Evolutionary conservation across 78 protist genomes (phyloP).

Genomic region (Dictyostelium discoideum): DNA sequence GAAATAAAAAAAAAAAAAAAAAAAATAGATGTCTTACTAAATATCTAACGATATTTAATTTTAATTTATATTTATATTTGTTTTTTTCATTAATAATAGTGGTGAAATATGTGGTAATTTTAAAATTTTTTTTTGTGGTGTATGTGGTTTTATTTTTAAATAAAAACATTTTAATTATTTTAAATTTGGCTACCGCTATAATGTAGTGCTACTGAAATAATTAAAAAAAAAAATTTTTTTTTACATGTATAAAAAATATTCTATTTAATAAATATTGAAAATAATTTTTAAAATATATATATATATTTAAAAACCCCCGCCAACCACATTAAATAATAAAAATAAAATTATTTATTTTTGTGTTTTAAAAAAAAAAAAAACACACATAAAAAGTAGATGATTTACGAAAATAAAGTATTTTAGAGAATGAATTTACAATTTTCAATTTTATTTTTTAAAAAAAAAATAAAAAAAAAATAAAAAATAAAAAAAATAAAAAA

Average conservation of each 20-base stretch:
- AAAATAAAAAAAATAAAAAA: background rate
- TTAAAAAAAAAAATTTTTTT: too few species aligned
- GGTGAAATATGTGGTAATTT: background rate
- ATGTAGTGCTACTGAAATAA: background rate
- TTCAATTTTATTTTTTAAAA: background rate
- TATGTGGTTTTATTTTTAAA: background rate
- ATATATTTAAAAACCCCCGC: background rate
- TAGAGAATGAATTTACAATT: background rate
- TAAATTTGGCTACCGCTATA: background rate
- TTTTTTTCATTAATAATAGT: background rate
- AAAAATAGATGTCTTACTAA: background rate
- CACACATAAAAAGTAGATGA: background rate
- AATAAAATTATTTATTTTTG: background rate
- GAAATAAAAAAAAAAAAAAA: too few species aligned
- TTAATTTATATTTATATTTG: background rate
- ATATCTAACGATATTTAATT: background rate
- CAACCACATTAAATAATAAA: background rate
- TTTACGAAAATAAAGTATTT: background rate
- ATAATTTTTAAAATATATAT: background rate
- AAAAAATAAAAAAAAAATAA: background rate
- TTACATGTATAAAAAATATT: too few species aligned
- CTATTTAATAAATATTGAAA: background rate
- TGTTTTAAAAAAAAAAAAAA: background rate
- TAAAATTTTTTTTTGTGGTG: background rate
- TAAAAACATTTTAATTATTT: background rate